Percentiles rank a stretch among this genome's conserved stretches.
Evolutionary conservation across 371 early-diverging fungal genomes (phyloP).

Genomic region (Mortierella sp.): DNA sequence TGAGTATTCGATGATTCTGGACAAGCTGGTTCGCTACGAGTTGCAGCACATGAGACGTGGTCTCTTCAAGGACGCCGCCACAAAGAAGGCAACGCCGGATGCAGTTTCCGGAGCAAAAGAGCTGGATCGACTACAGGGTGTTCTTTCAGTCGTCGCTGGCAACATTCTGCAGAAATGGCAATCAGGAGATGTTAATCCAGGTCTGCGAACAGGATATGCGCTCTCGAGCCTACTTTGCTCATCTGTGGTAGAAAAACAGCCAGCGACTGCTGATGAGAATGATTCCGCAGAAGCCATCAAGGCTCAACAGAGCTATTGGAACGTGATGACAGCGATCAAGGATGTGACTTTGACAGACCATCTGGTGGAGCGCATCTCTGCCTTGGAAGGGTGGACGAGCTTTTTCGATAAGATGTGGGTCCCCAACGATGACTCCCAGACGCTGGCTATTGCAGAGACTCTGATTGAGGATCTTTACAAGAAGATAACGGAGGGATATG

Average conservation of each 20-base stretch:
- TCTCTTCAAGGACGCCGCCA: slow-evolving; percentile 62
- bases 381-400: slow-evolving; percentile 61
- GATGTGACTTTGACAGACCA: slow-evolving; percentile 68
- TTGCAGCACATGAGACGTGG: slow-evolving; percentile 69
- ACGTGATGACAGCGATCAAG: slow-evolving; percentile 62
- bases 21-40: slow-evolving; percentile 64
- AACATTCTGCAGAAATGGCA: slow-evolving; percentile 59
- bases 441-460: slow-evolving; percentile 27
- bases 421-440: slow-evolving; percentile 37
- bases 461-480: slow-evolving; percentile 59
- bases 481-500: slow-evolving; percentile 62
- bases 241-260: slow-evolving; percentile 16
- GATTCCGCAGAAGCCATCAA: slow-evolving; percentile 47
- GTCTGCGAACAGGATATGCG: slow-evolving; percentile 65
- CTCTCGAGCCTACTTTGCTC: slow-evolving; percentile 57
- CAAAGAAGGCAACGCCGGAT: slow-evolving; percentile 18
- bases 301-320: slow-evolving; percentile 60
- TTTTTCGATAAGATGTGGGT: slow-evolving; percentile 58
- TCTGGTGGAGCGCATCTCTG: slow-evolving; percentile 62
- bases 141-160: slow-evolving; percentile 31
- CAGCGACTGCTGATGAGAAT: slow-evolving; percentile 4
- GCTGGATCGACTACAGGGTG: slow-evolving; percentile 34
- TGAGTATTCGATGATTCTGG: slow-evolving; percentile 54
- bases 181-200: slow-evolving; percentile 63
- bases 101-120: slow-evolving; percentile 20